Base-by-base conservation (phyloP, 768 basidiomycete species). In the Amanita pallidorosea region DNA sequence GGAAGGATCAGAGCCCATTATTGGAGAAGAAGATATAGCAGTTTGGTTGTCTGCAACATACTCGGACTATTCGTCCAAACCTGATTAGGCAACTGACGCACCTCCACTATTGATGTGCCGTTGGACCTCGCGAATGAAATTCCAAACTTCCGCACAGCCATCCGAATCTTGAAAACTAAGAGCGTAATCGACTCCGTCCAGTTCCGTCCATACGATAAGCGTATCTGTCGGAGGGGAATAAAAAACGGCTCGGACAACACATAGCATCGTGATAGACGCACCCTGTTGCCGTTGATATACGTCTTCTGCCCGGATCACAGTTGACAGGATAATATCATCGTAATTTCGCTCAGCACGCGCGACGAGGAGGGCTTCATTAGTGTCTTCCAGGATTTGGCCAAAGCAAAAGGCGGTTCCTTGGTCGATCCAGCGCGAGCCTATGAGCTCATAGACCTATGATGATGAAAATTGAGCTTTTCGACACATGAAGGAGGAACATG, bases 151-250 rank as follows among this genome's bases (percentile, higher is more conserved):
- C 29, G 83, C 76, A 58, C 95, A 99, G 27, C 94, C 96, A 55
- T 92, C 89, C 1, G 89, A 80, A 58, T 97, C 95, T 62, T 97
- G 95, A 59, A 99, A 99, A 59, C 92, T 95, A 48, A 99, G 73
- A 2, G 95, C 95, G 62, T 96, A 94, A 66, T 99, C 96, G 34
- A 87, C 81, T 25, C 90, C 89, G 55, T 89, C 85, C 1, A 90
- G 88, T 63, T 98, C 95, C 3, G 95, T 98, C 96, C 96, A 99
- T 17, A 97, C 95, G 58, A 99, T 97, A 44, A 99, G 77, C 11
- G 96, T 99, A 61, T 97, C 95, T 94, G 31, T 20, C n/a, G n/a
- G 23, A 15, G 41, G 45, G 33, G 55, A 9, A 43, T n/a, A 8
- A 6, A 15, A n/a, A 27, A 33, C 43, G 47, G 53, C 9, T 45